Percentiles rank a stretch among this genome's conserved stretches.
phyloP scores from a whole-genome alignment of 495 filamentous ascomycete genomes.

The Darksidea phi region DNA sequence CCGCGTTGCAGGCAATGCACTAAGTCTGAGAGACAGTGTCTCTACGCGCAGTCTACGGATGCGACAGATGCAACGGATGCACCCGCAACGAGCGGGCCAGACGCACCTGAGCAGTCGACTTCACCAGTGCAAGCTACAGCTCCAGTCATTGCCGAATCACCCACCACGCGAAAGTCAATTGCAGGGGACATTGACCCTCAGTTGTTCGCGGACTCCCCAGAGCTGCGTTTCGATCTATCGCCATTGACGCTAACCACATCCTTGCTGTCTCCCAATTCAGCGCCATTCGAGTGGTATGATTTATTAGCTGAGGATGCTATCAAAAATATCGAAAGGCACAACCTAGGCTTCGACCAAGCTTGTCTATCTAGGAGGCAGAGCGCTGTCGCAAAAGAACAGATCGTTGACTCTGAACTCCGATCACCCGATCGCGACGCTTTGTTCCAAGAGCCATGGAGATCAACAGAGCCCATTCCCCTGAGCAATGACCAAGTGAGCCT shows the following conservation, averaged over 20 bases:
- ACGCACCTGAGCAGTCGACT: no score
- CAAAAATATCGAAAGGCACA: slow-evolving; percentile 26
- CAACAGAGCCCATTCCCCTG: background rate
- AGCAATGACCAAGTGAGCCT: slow-evolving; percentile 16
- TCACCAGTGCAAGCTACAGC: background rate
- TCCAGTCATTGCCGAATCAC: slow-evolving; percentile 1
- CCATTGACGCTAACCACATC: slow-evolving; percentile 15
- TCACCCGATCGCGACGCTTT: background rate
- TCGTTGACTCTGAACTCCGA: slow-evolving; percentile 5
- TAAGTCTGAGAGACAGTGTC: slow-evolving; percentile 15
- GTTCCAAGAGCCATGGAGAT: slow-evolving; percentile 15
- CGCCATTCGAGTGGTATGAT: slow-evolving; percentile 27
- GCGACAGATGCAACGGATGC: no score
- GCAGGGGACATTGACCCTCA: slow-evolving; percentile 12
- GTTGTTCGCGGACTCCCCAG: slow-evolving; percentile 13
- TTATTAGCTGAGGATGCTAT: slow-evolving; percentile 22
- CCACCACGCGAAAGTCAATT: background rate
- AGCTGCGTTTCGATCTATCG: slow-evolving; percentile 22
- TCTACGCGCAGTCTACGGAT: slow-evolving; percentile 3
- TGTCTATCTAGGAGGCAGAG: slow-evolving; percentile 19
- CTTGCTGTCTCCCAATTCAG: slow-evolving; percentile 20
- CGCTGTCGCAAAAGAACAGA: slow-evolving; percentile 10
- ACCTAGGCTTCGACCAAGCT: slow-evolving; percentile 18
- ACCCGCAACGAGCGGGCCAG: no score
- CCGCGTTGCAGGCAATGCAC: slow-evolving; percentile 26